Evolutionary conservation across 306 rosid genomes (phyloP).

Genomic region (Phaseolus lunatus): DNA sequence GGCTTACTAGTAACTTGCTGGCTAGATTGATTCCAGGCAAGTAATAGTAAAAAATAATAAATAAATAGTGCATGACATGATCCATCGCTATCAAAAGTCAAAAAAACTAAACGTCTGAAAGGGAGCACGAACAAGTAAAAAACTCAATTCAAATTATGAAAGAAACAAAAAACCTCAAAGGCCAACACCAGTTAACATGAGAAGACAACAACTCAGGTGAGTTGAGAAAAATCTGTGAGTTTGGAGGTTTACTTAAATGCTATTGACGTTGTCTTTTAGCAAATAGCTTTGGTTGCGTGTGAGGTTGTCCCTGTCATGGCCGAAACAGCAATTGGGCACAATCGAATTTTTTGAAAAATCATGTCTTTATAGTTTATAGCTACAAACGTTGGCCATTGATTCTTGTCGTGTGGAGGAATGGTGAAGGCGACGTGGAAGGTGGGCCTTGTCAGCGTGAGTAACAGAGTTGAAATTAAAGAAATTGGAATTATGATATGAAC

Average conservation of each 20-base stretch:
- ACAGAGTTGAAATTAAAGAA: constrained; percentile 4
- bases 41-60: neutral
- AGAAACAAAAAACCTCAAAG: constrained; percentile 2
- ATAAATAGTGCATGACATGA: constrained; percentile 1
- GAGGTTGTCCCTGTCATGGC: constrained; percentile 44
- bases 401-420: constrained; percentile 56
- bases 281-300: constrained; percentile 45
- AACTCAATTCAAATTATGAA: neutral
- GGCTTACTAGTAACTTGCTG: neutral
- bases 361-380: constrained; percentile 9
- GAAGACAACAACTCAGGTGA: constrained; percentile 15
- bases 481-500: constrained; percentile 7
- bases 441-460: constrained; percentile 27
- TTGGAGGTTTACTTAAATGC: constrained; percentile 39
- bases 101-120: constrained; percentile 28
- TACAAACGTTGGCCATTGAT: constrained; percentile 43
- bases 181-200: constrained; percentile 26
- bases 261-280: constrained; percentile 19
- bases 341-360: constrained; percentile 14
- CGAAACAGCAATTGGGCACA: constrained; percentile 37
- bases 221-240: neutral
- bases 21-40: constrained; percentile 15
- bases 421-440: constrained; percentile 43
- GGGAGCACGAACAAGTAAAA: neutral
- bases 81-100: neutral